phyloP scores from a whole-genome alignment of 306 rosid genomes.

The Potentilla sterilis region DNA sequence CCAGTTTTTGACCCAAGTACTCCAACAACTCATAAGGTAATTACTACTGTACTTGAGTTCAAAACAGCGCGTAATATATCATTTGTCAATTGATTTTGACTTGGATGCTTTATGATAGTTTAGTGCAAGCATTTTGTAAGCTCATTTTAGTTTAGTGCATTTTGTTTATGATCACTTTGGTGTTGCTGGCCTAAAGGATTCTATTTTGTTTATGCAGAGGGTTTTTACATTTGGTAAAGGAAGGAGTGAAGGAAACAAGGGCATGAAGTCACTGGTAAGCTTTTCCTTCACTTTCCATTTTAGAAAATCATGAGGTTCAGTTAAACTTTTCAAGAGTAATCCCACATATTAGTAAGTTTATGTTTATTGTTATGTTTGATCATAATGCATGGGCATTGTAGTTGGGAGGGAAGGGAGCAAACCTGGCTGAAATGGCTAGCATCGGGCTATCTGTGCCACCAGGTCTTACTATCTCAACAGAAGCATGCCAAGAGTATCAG shows the following conservation, averaged over 20 bases:
- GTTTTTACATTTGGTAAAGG: conserved; percentile 96
- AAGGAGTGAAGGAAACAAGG: conserved; percentile 83
- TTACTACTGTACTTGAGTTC: background rate
- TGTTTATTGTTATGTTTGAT: background rate
- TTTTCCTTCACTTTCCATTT: conserved; percentile 15
- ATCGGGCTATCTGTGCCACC: conserved; percentile 89
- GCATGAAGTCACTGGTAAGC: conserved; percentile 90
- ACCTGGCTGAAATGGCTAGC: conserved; percentile 96
- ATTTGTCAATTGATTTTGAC: background rate
- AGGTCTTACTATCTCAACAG: conserved; percentile 96
- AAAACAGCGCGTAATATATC: background rate
- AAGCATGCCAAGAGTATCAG: conserved; percentile 95
- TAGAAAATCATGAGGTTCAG: background rate
- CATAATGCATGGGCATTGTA: conserved; percentile 19
- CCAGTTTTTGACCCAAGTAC: conserved; percentile 41
- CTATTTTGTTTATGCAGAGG: conserved; percentile 50
- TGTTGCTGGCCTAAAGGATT: conserved; percentile 18
- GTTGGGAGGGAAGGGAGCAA: conserved; percentile 99
- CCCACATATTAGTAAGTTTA: background rate
- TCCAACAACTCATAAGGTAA: conserved; percentile 73
- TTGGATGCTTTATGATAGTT: background rate
- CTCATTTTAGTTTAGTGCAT: background rate
- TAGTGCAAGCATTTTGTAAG: background rate
- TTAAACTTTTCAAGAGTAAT: background rate
- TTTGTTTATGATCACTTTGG: background rate